phyloP scores from a whole-genome alignment of 805 yeast genomes.

The Huiozyma naganishii region DNA sequence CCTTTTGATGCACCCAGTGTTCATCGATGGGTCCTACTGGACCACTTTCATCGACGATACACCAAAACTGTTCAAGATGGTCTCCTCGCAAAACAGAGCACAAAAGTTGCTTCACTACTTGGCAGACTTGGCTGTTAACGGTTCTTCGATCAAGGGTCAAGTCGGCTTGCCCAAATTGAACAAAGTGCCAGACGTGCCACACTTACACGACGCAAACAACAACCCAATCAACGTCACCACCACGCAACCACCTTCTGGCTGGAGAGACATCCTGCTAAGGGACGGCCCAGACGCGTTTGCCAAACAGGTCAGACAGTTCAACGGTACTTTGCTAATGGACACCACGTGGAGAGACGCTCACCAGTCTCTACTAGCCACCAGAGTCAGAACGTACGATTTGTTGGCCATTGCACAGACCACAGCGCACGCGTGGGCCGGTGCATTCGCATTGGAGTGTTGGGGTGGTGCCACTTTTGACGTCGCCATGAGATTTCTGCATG shows the following conservation, averaged over 20 bases:
- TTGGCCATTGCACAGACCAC: constrained; percentile 89
- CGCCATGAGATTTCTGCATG: constrained; percentile 94
- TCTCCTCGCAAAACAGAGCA: constrained; percentile 92
- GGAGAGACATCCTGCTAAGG: constrained; percentile 80
- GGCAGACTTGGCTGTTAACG: constrained; percentile 91
- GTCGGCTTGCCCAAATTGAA: constrained; percentile 78
- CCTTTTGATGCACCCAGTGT: constrained; percentile 78
- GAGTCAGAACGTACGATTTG: constrained; percentile 91
- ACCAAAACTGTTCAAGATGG: constrained; percentile 90
- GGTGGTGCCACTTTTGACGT: constrained; percentile 99
- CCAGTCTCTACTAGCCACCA: constrained; percentile 92
- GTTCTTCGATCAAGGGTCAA: constrained; percentile 93
- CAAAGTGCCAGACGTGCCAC: constrained; percentile 69
- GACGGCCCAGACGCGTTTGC: constrained; percentile 89
- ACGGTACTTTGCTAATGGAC: constrained; percentile 91
- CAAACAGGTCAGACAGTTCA: constrained; percentile 66
- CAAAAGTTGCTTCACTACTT: constrained; percentile 83
- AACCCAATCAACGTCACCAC: constrained; percentile 45
- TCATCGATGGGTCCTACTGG: constrained; percentile 85
- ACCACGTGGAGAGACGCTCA: constrained; percentile 99
- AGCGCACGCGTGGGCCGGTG: constrained; percentile 78
- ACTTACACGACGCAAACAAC: constrained; percentile 52
- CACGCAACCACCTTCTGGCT: constrained; percentile 59
- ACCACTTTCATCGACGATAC: constrained; percentile 98
- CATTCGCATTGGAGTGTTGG: constrained; percentile 98